Percentiles rank a stretch among this genome's conserved stretches.
These are phyloP conservation scores for Podaxis carcinomalis DNA, from an alignment of 768 basidiomycete species.

Conservation along the genomic window DNA sequence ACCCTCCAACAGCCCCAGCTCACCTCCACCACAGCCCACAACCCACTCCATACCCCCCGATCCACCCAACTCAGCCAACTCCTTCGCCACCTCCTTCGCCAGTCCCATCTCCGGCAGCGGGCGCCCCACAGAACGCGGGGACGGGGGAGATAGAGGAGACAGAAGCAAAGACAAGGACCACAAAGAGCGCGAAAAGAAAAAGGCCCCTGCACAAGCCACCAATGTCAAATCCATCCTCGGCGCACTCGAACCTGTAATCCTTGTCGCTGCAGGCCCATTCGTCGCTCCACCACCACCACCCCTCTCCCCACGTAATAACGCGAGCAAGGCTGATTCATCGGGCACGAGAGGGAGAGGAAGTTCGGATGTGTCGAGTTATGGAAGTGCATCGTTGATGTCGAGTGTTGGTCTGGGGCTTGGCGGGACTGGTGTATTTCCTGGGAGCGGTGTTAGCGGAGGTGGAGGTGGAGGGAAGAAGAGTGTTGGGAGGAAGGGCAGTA, in stretches of 20 bases:
- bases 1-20: background rate
- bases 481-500: background rate
- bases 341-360: background rate
- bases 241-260: background rate
- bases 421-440: background rate
- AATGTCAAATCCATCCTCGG: background rate
- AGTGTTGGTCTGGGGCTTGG: background rate
- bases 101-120: background rate
- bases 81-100: background rate
- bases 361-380: background rate
- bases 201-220: background rate
- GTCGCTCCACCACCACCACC: background rate
- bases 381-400: background rate
- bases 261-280: background rate
- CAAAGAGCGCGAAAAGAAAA: slow-evolving; percentile 1
- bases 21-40: background rate
- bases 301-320: background rate
- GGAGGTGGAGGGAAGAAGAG: background rate
- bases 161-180: background rate
- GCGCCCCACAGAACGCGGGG: background rate
- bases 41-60: background rate
- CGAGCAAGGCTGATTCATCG: background rate
- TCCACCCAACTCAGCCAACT: background rate
- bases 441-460: background rate
- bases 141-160: background rate